These are phyloP conservation scores for Pichia manshurica DNA, from an alignment of 805 yeast genomes.

Conservation along the genomic window DNA sequence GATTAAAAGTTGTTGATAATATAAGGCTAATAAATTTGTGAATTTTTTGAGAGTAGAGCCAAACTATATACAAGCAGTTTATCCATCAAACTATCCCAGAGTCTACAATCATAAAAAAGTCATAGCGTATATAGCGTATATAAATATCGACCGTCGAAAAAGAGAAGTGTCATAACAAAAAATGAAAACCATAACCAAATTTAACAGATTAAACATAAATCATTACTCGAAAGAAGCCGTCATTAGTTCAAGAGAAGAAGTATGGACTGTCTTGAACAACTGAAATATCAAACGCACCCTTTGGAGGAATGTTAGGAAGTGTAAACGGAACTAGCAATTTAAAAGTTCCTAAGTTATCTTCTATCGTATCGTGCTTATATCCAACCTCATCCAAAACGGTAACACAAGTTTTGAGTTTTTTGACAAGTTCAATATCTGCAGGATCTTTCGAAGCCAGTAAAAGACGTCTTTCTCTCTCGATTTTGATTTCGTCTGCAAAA, in stretches of 20 bases:
- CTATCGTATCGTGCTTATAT: conserved; percentile 16
- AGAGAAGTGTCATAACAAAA: not conserved
- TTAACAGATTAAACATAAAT: not conserved
- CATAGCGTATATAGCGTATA: no score
- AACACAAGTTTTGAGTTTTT: conserved; percentile 62
- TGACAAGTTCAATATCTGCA: conserved; percentile 42
- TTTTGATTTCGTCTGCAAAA: conserved; percentile 63
- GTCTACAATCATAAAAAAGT: not conserved
- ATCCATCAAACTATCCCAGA: conserved; percentile 4
- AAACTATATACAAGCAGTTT: conserved; percentile 6
- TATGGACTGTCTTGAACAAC: conserved; percentile 68
- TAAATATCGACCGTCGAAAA: not conserved
- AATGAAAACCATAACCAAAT: not conserved
- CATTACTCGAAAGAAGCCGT: not conserved
- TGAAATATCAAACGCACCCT: conserved; percentile 78
- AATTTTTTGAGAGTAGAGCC: not conserved
- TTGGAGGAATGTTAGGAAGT: conserved; percentile 68
- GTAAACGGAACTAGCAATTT: conserved; percentile 60
- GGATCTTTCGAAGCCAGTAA: conserved; percentile 50
- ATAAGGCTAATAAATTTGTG: not conserved
- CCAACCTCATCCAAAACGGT: conserved; percentile 40
- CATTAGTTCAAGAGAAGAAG: conserved; percentile 48
- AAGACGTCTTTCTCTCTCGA: conserved; percentile 61
- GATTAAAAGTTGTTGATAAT: no score
- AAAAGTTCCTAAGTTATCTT: conserved; percentile 21